Percentiles rank a stretch among this genome's conserved stretches.
Evolutionary conservation across 768 basidiomycete genomes (phyloP).

Genomic region (Tylopilus cervinicoccineus): DNA sequence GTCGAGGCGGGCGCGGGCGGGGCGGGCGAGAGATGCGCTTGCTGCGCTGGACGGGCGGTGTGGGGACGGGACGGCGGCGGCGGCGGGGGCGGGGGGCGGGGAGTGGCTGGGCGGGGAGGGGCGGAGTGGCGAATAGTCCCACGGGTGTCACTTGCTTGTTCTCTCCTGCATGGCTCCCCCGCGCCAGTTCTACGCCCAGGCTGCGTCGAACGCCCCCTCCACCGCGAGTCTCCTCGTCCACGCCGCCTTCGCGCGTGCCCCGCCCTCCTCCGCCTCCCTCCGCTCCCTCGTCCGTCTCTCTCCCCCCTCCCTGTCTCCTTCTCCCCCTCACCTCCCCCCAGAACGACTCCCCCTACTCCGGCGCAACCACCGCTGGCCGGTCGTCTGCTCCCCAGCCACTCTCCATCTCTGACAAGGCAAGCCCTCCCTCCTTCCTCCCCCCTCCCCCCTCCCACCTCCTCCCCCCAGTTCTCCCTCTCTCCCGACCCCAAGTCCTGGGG

Average conservation of each 20-base stretch:
- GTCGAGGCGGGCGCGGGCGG: conserved; percentile 53
- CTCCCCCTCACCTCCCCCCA: conserved; percentile 8
- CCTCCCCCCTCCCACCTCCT: not conserved
- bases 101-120: conserved; percentile 44
- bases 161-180: conserved; percentile 35
- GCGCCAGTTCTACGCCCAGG: conserved; percentile 39
- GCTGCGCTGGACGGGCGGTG: conserved; percentile 49
- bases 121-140: not conserved
- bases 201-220: conserved; percentile 42
- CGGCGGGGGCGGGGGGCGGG: conserved; percentile 36
- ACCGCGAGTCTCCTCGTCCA: conserved; percentile 52
- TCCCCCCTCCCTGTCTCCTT: fast-evolving
- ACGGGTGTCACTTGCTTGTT: not conserved
- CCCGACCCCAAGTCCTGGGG: conserved; percentile 74
- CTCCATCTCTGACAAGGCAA: conserved; percentile 60
- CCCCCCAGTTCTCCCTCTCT: conserved; percentile 61
- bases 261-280: conserved; percentile 29
- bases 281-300: conserved; percentile 38
- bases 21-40: conserved; percentile 49
- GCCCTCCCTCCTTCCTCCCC: conserved; percentile 1
- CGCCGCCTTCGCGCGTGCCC: conserved; percentile 41
- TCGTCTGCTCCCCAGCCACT: conserved; percentile 25
- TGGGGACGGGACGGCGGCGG: conserved; percentile 28
- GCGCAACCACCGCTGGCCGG: conserved; percentile 31
- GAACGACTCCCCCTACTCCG: conserved; percentile 41